Evolutionary conservation across 108 stramenopile genomes (phyloP).

Genomic region (Cyclotella cryptica): DNA sequence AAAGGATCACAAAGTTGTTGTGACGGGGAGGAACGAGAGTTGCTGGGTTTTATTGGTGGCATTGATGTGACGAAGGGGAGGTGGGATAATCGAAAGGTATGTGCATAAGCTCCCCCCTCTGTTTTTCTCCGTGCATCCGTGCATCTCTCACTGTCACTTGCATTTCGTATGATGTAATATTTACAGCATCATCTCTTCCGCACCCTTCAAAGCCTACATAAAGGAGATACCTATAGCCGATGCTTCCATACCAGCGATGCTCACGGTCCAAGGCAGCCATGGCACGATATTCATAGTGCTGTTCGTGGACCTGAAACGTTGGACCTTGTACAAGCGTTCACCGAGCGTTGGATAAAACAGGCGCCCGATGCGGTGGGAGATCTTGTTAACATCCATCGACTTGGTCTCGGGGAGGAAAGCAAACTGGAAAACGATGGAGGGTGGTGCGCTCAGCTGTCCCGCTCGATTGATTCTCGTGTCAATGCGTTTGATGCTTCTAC

Average conservation of each 20-base stretch:
- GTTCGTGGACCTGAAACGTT: conserved; percentile 55
- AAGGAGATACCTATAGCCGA: conserved; percentile 47
- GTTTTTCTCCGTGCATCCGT: background rate
- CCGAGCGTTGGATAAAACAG: conserved; percentile 63
- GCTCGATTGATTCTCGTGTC: conserved; percentile 57
- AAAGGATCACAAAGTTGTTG: background rate
- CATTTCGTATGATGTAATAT: background rate
- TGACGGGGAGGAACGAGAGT: conserved; percentile 33
- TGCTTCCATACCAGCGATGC: conserved; percentile 42
- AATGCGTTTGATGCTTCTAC: conserved; percentile 44
- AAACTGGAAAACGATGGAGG: conserved; percentile 43
- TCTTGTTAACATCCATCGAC: conserved; percentile 27
- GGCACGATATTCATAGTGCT: conserved; percentile 65
- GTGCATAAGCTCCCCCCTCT: no score
- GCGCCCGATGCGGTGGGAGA: conserved; percentile 26
- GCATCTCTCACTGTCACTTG: background rate
- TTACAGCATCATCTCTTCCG: conserved; percentile 53
- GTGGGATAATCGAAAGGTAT: conserved; percentile 61
- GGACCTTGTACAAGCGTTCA: conserved; percentile 55
- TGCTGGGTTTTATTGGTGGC: conserved; percentile 72
- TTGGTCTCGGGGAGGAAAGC: conserved; percentile 28
- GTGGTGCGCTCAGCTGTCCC: conserved; percentile 55
- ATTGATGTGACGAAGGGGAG: conserved; percentile 71
- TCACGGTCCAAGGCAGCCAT: conserved; percentile 58
- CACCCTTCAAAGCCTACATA: conserved; percentile 48